Evolutionary conservation across 805 yeast genomes (phyloP), one percentile per base, ranked within the genome.

Genomic region (Priceomyces melissophilus): DNA sequence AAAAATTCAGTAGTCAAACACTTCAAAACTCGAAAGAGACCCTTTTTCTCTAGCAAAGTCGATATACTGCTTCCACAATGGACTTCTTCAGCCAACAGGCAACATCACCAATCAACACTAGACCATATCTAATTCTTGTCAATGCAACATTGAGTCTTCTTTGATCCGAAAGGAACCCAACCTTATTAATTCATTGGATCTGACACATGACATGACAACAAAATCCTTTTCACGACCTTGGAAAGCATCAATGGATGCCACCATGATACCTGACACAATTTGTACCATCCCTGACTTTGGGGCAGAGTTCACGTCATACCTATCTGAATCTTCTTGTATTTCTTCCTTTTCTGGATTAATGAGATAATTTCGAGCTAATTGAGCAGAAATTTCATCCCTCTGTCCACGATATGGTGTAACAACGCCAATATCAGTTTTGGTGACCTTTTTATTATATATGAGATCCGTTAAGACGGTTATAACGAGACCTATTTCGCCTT

Each of bases 61-160:
- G 36, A 79, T 60, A 49, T 78, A 77, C 31, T 70, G 71, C 6
- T 56, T 57, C 87, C 86, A 81, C 26, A 76, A 48, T 2, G 51
- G 42, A 43, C 70, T 75, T 5, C n/a, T 59, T 58, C 61, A 11
- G 76, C 71, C 48, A 78, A 64, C 63, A 73, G 10, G 51, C 39
- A 9, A 50, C 59, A 48, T 65, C 68, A 17, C 71, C 71, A 38
- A 65, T 50, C 20, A 65, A 43, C 12, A 86, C 73, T 47, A 88
- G 61, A 4, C 96, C 96, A 55, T 79, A 87, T 58, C 77, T 82
- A 17, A 96, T 95, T 63, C 96, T 79, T 1, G 96, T 88, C 38
- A 88, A 69, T 3, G 95, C 96, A 42, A 89, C 96, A 58, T 88
- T 88, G 57, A 88, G 61, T 65, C 96, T 83, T 57, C 96, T 73